Evolutionary conservation across 768 basidiomycete genomes (phyloP).

Genomic region (Holtermanniella nyarrowii): DNA sequence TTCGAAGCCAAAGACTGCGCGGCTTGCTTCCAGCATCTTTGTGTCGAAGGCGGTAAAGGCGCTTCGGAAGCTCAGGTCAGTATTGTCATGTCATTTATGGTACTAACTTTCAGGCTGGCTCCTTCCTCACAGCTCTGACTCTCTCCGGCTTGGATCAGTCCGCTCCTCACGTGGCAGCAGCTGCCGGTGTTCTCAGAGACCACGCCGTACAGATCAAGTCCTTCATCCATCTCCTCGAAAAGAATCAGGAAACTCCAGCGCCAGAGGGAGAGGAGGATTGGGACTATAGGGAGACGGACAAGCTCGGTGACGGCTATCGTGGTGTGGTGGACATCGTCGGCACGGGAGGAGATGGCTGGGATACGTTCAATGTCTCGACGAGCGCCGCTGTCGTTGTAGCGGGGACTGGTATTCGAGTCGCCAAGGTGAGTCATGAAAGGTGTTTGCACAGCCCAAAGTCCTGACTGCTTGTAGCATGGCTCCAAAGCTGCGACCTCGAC

Average conservation of each 20-base stretch:
- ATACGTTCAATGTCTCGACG: conserved; percentile 94
- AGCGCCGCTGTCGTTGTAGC: conserved; percentile 88
- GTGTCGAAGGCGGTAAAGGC: conserved; percentile 17
- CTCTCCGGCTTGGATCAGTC: conserved; percentile 65
- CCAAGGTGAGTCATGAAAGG: conserved; percentile 55
- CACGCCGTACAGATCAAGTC: conserved; percentile 57
- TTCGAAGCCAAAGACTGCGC: conserved; percentile 55
- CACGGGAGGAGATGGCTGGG: conserved; percentile 88
- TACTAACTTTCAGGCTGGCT: conserved; percentile 56
- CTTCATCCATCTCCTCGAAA: conserved; percentile 1
- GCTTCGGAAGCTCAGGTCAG: conserved; percentile 38
- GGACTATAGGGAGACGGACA: conserved; percentile 36
- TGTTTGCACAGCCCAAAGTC: not conserved
- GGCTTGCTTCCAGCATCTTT: conserved; percentile 56
- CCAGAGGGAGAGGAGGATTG: conserved; percentile 10
- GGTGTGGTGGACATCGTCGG: conserved; percentile 69
- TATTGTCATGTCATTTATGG: not conserved
- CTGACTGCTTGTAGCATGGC: conserved; percentile 55
- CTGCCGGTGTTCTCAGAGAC: conserved; percentile 62
- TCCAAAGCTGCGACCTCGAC: conserved; percentile 75
- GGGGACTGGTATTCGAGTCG: conserved; percentile 82
- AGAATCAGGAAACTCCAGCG: conserved; percentile 1
- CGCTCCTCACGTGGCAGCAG: conserved; percentile 66
- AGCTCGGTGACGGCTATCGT: conserved; percentile 32
- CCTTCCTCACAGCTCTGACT: conserved; percentile 79